These are phyloP conservation scores for Vitis hybrid DNA, from an alignment of 177 flowering plant genomes.

Conservation along the genomic window DNA sequence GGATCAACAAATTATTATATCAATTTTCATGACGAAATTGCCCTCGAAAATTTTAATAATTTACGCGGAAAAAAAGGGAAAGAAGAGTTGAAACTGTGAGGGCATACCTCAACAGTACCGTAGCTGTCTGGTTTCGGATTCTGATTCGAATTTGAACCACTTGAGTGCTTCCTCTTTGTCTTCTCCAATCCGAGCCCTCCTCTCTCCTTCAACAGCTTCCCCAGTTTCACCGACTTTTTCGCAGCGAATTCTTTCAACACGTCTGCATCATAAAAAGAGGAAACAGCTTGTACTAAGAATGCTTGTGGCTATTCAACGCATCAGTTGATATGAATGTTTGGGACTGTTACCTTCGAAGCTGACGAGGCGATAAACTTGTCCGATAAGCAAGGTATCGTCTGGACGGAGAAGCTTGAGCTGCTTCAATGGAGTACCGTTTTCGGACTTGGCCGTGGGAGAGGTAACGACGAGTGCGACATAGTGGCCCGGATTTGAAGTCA, in stretches of 20 bases:
- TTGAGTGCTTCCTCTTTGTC: conserved; percentile 16
- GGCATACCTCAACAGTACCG: conserved; percentile 29
- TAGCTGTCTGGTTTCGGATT: conserved; percentile 5
- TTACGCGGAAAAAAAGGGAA: background rate
- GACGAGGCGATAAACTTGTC: conserved; percentile 69
- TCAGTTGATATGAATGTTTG: background rate
- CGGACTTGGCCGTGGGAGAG: conserved; percentile 29
- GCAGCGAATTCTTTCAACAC: conserved; percentile 66
- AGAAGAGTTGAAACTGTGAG: background rate
- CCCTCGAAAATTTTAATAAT: no score
- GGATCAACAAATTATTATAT: no score
- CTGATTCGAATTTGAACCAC: conserved; percentile 15
- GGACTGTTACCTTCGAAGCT: conserved; percentile 51
- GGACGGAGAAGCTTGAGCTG: conserved; percentile 72
- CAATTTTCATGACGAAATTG: no score
- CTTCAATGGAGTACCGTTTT: conserved; percentile 39
- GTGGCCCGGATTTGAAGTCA: conserved; percentile 78
- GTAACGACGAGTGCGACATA: conserved; percentile 63
- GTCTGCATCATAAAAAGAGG: conserved; percentile 30
- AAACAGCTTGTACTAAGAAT: background rate
- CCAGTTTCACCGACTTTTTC: conserved; percentile 55
- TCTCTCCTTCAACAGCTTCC: conserved; percentile 42
- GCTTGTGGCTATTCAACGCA: background rate
- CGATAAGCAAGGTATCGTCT: conserved; percentile 51
- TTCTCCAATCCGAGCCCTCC: conserved; percentile 22